Conservation (phyloP, 2,329 filamentous ascomycete species). For the Xylaria sp. region DNA sequence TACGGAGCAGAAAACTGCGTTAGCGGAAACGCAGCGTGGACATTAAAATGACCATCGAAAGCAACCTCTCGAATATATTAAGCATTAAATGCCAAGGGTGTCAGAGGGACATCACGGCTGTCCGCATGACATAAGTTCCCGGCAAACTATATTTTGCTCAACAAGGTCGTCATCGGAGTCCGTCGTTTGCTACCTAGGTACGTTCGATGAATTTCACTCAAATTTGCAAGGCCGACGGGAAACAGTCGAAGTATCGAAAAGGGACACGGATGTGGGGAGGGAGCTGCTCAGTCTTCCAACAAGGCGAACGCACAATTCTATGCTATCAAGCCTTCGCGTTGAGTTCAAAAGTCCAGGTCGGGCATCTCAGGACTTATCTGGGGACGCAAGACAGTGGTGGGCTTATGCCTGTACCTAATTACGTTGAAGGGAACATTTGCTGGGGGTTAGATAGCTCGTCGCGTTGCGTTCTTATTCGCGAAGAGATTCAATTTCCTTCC, state of each 20-base stretch:
- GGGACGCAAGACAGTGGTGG: neutral
- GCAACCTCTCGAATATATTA: neutral
- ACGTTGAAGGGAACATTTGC: neutral
- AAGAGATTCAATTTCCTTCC: neutral
- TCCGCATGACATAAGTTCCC: neutral
- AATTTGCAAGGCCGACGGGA: neutral
- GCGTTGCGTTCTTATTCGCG: neutral
- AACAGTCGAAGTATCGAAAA: neutral
- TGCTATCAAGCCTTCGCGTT: neutral
- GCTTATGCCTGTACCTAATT: neutral
- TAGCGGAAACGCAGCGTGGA: slow-evolving; percentile 2
- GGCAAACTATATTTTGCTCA: neutral
- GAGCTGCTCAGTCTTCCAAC: neutral
- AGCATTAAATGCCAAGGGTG: neutral
- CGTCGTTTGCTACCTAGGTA: too few relatives aligned
- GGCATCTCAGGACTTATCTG: neutral
- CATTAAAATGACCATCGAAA: neutral
- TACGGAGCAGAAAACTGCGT: slow-evolving; percentile 16
- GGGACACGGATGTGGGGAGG: neutral
- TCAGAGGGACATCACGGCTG: neutral
- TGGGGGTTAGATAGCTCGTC: neutral
- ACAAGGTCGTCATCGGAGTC: neutral
- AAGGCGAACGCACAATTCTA: neutral
- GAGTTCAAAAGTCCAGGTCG: neutral
- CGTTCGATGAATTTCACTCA: neutral